These are phyloP conservation scores for Yamadazyma dushanensis DNA, from an alignment of 1,139 yeast species.

Conservation along the genomic window DNA sequence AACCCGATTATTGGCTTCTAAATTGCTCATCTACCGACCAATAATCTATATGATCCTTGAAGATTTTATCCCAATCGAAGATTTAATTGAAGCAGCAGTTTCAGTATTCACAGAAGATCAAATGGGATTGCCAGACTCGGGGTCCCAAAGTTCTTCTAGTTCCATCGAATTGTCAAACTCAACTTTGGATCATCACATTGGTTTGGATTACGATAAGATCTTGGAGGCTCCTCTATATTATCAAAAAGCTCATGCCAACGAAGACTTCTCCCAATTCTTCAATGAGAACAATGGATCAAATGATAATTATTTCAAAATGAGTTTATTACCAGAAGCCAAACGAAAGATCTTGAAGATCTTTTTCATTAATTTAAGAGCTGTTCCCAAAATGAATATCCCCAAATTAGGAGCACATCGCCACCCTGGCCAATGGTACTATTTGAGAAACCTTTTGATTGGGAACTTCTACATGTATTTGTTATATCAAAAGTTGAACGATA, in stretches of 20 bases:
- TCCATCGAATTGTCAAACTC: slow-evolving; percentile 13
- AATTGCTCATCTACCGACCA: slow-evolving; percentile 36
- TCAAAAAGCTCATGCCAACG: slow-evolving; percentile 30
- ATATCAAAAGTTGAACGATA: slow-evolving; percentile 31
- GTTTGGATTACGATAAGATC: slow-evolving; percentile 27
- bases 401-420: slow-evolving; percentile 41
- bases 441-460: slow-evolving; percentile 42
- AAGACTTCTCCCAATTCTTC: slow-evolving; percentile 33
- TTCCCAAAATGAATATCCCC: slow-evolving; percentile 38
- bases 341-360: slow-evolving; percentile 25
- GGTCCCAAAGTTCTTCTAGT: slow-evolving; percentile 6
- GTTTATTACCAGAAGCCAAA: slow-evolving; percentile 20
- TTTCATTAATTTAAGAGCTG: slow-evolving; percentile 26
- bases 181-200: slow-evolving; percentile 13
- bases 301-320: slow-evolving; percentile 14
- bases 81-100: slow-evolving; percentile 26
- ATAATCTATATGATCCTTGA: slow-evolving; percentile 34
- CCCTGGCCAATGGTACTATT: slow-evolving; percentile 44
- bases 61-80: slow-evolving; percentile 28
- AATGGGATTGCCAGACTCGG: slow-evolving; percentile 4
- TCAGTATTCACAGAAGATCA: slow-evolving; percentile 17
- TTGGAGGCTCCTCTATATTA: slow-evolving; percentile 32
- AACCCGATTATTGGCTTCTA: slow-evolving; percentile 37
- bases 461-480: slow-evolving; percentile 39
- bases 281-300: slow-evolving; percentile 14